phyloP scores from a whole-genome alignment of 306 rosid genomes.

The Dalbergia oliveri region DNA sequence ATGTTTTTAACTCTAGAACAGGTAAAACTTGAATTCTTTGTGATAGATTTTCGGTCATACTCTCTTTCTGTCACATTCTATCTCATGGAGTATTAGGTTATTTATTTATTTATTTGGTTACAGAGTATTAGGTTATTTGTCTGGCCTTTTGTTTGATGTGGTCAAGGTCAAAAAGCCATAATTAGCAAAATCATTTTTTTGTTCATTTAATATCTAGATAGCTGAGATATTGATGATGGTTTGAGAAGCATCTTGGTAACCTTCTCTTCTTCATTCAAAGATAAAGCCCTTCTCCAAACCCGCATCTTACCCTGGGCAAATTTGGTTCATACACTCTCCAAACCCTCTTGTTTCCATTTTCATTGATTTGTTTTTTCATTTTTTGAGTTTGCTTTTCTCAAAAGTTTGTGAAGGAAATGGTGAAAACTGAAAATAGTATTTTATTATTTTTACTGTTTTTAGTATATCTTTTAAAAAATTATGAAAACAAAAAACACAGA shows the following conservation, averaged over 20 bases:
- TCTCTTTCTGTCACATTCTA: not conserved
- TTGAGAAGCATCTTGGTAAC: not conserved
- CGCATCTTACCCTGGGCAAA: constrained; percentile 1
- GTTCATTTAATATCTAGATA: constrained; percentile 1
- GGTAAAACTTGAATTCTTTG: constrained; percentile 57
- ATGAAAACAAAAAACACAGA: no score
- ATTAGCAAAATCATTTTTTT: not conserved
- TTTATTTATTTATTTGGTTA: not conserved
- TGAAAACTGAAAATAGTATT: no score
- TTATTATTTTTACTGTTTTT: no score
- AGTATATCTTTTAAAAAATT: no score
- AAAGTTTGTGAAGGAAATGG: no score
- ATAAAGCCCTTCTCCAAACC: not conserved
- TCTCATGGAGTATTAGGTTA: not conserved
- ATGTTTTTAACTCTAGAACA: constrained; percentile 97
- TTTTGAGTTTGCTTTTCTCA: no score
- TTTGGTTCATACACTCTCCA: not conserved
- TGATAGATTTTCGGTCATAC: not conserved
- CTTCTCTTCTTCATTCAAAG: not conserved
- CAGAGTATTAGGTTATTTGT: constrained; percentile 1
- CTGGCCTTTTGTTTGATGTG: not conserved
- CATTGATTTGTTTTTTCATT: no score
- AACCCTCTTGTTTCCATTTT: no score
- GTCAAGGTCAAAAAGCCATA: not conserved
- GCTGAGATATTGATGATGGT: not conserved